phyloP scores from a whole-genome alignment of 345 rosid species.

The Arabidopsis arenosa region DNA sequence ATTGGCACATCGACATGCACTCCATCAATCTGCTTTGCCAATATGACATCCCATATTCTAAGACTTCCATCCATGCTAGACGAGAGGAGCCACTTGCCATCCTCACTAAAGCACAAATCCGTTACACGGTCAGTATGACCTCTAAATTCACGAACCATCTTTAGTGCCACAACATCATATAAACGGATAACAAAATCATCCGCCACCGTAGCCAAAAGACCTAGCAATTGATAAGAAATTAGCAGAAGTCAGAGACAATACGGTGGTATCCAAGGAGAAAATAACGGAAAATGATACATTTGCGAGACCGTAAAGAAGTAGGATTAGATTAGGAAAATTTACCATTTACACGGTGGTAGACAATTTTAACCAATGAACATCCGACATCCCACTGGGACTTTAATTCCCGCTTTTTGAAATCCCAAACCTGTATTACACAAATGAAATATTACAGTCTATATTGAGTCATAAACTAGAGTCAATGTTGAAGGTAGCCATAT shows the following conservation, averaged over 20 bases:
- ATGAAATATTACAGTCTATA: not conserved
- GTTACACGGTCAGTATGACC: slow-evolving; percentile 92
- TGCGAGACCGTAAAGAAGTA: not conserved
- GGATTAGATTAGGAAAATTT: not conserved
- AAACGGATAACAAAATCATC: slow-evolving; percentile 82
- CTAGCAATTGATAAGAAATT: slow-evolving; percentile 49
- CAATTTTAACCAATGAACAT: slow-evolving; percentile 73
- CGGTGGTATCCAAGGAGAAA: not conserved
- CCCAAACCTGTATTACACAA: slow-evolving; percentile 76
- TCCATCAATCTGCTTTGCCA: slow-evolving; percentile 93
- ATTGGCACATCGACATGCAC: slow-evolving; percentile 74
- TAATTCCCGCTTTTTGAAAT: slow-evolving; percentile 73
- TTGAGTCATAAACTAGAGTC: slow-evolving; percentile 4
- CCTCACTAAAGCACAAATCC: slow-evolving; percentile 90
- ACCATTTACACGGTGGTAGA: slow-evolving; percentile 84
- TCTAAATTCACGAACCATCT: slow-evolving; percentile 94
- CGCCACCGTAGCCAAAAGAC: slow-evolving; percentile 89
- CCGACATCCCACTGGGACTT: slow-evolving; percentile 88
- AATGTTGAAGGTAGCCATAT: slow-evolving; percentile 14
- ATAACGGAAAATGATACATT: not conserved
- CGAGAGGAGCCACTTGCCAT: slow-evolving; percentile 96
- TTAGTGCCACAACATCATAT: slow-evolving; percentile 73
- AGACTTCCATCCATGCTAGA: slow-evolving; percentile 97
- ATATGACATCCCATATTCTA: slow-evolving; percentile 89
- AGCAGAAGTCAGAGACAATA: slow-evolving; percentile 21